Evolutionary conservation across 805 yeast species (phyloP).

Genomic region (Lipomyces orientalis): DNA sequence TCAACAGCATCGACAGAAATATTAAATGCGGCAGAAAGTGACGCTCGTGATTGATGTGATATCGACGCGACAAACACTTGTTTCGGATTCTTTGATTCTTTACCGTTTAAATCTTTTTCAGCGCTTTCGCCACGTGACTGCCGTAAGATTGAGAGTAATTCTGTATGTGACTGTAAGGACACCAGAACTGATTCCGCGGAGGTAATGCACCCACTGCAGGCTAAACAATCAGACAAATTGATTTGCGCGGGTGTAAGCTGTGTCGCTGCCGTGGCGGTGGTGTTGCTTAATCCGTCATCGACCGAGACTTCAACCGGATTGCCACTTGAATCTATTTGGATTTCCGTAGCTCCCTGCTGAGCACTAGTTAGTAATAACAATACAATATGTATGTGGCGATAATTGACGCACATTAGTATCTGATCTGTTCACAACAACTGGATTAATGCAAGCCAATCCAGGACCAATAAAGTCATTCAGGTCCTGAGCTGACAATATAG

Average conservation of each 20-base stretch:
- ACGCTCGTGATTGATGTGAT: slow-evolving; percentile 84
- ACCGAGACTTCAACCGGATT: slow-evolving; percentile 71
- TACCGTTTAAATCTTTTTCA: slow-evolving; percentile 18
- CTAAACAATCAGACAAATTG: slow-evolving; percentile 88
- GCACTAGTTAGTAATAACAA: slow-evolving; percentile 45
- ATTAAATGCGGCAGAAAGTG: slow-evolving; percentile 72
- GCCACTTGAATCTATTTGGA: slow-evolving; percentile 64
- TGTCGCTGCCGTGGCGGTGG: slow-evolving; percentile 32
- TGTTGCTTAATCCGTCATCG: slow-evolving; percentile 42
- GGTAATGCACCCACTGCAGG: slow-evolving; percentile 96
- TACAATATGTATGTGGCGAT: not conserved
- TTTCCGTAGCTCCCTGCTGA: slow-evolving; percentile 48
- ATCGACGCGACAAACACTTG: slow-evolving; percentile 70
- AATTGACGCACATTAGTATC: slow-evolving; percentile 15
- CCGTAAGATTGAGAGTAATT: slow-evolving; percentile 53
- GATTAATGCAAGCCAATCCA: slow-evolving; percentile 92
- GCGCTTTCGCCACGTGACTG: slow-evolving; percentile 9
- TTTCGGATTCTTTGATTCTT: slow-evolving; percentile 42
- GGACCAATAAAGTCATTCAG: slow-evolving; percentile 94
- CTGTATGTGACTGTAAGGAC: slow-evolving; percentile 86
- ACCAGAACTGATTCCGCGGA: slow-evolving; percentile 95
- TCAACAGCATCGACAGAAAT: slow-evolving; percentile 64
- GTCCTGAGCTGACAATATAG: slow-evolving; percentile 85
- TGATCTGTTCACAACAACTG: slow-evolving; percentile 58
- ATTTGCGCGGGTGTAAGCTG: slow-evolving; percentile 79